Evolutionary conservation across 2,329 filamentous ascomycete species (phyloP).

Genomic region (Aspergillus sp.): DNA sequence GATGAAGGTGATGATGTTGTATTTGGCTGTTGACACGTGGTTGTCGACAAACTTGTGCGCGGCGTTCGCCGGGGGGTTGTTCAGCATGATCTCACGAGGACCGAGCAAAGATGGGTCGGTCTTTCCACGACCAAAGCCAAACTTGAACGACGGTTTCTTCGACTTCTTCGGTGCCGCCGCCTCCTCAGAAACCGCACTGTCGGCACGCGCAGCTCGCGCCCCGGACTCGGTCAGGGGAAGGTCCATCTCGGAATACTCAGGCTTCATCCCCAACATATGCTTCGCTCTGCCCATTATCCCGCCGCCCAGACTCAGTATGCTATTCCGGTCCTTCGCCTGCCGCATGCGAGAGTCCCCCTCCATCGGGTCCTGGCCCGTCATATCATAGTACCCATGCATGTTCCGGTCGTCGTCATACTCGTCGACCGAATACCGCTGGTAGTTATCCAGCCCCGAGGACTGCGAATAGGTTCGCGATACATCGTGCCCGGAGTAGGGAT

Average conservation of each 20-base stretch:
- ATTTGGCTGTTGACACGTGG: slow-evolving; percentile 96
- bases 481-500: slow-evolving; percentile 37
- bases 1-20: slow-evolving; percentile 88
- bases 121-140: slow-evolving; percentile 82
- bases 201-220: slow-evolving; percentile 48
- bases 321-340: slow-evolving; percentile 77
- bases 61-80: slow-evolving; percentile 91
- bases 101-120: slow-evolving; percentile 87
- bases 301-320: slow-evolving; percentile 81
- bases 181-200: slow-evolving; percentile 46
- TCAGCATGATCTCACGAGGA: slow-evolving; percentile 89
- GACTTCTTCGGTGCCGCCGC: slow-evolving; percentile 58
- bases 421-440: slow-evolving; percentile 86
- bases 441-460: slow-evolving; percentile 80
- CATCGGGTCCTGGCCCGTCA: slow-evolving; percentile 59
- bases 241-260: slow-evolving; percentile 96
- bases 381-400: slow-evolving; percentile 69
- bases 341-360: slow-evolving; percentile 48
- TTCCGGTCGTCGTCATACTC: slow-evolving; percentile 79
- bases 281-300: slow-evolving; percentile 85
- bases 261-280: slow-evolving; percentile 83
- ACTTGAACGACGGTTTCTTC: slow-evolving; percentile 79
- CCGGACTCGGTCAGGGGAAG: slow-evolving; percentile 82
- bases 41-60: slow-evolving; percentile 92
- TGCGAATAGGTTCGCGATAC: slow-evolving; percentile 62